These are phyloP conservation scores for Apophysomyces ossiformis DNA, from an alignment of 371 early-diverging fungal species.

Conservation along the genomic window DNA sequence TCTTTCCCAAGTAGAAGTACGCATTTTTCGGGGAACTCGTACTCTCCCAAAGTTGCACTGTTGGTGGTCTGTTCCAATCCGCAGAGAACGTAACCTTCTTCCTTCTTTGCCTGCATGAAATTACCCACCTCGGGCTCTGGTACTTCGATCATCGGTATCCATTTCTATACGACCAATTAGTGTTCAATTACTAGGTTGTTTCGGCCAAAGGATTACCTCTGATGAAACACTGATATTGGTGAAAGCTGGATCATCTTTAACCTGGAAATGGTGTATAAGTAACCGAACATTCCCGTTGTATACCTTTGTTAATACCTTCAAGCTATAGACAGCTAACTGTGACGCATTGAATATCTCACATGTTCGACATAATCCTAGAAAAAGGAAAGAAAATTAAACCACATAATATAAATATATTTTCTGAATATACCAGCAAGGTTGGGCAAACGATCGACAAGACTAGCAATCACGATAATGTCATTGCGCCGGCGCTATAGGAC, in stretches of 20 bases:
- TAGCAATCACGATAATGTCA: conserved; percentile 66
- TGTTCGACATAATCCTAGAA: conserved; percentile 52
- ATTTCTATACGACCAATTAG: conserved; percentile 31
- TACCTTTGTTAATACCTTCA: conserved; percentile 32
- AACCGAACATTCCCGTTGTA: too few relatives aligned
- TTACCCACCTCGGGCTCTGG: conserved; percentile 40
- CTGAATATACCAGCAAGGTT: conserved; percentile 64
- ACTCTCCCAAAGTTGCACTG: conserved; percentile 56
- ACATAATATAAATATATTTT: conserved; percentile 7
- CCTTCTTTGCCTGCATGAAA: conserved; percentile 55
- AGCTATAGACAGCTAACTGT: conserved; percentile 45
- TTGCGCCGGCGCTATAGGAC: conserved; percentile 47
- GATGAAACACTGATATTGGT: conserved; percentile 59
- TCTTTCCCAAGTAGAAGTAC: conserved; percentile 63
- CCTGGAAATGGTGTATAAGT: conserved; percentile 25
- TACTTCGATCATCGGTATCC: conserved; percentile 70
- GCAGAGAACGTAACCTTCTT: conserved; percentile 61
- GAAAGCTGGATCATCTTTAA: conserved; percentile 60
- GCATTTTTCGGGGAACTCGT: conserved; percentile 61
- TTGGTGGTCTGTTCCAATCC: conserved; percentile 73
- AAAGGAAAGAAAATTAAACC: background rate
- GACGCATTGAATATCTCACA: conserved; percentile 73
- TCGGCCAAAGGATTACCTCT: conserved; percentile 26
- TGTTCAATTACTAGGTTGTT: too few relatives aligned
- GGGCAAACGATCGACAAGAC: conserved; percentile 61